These are phyloP conservation scores for Euphorbia tirucalli DNA, from an alignment of 345 rosid species.

Conservation along the genomic window DNA sequence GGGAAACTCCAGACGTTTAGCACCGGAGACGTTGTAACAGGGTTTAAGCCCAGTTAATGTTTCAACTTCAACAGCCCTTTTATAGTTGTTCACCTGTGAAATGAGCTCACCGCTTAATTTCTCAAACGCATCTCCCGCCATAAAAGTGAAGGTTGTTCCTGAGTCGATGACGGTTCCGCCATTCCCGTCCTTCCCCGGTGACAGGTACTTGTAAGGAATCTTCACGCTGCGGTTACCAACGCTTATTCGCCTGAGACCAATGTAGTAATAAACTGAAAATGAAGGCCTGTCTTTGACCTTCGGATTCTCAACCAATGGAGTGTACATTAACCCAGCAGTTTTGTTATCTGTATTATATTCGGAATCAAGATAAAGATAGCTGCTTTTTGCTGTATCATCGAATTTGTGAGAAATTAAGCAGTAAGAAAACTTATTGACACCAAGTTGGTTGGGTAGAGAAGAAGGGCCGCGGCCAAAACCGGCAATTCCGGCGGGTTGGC, in stretches of 20 bases:
- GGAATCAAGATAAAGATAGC: conserved; percentile 26
- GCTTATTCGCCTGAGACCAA: conserved; percentile 31
- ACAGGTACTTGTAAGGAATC: conserved; percentile 25
- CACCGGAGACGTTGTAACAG: conserved; percentile 22
- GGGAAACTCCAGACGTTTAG: conserved; percentile 17
- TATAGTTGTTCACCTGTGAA: conserved; percentile 24
- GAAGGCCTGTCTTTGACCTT: background rate
- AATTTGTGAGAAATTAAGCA: conserved; percentile 39
- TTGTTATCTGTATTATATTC: conserved; percentile 26
- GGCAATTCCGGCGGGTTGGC: conserved; percentile 40
- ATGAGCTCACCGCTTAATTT: conserved; percentile 27
- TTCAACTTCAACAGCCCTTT: conserved; percentile 25
- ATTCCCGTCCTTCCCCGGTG: conserved; percentile 23
- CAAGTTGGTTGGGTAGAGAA: conserved; percentile 38
- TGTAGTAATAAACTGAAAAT: conserved; percentile 35
- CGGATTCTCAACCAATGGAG: conserved; percentile 34
- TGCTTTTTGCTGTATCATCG: conserved; percentile 26
- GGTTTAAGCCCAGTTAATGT: conserved; percentile 28
- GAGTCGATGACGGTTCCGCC: conserved; percentile 44
- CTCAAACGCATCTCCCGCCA: conserved; percentile 29
- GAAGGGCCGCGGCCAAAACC: conserved; percentile 41
- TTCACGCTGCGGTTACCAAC: conserved; percentile 29
- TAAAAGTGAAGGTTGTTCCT: conserved; percentile 37
- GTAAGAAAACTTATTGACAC: conserved; percentile 39
- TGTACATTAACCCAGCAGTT: conserved; percentile 29